Evolutionary conservation across 352 stramenopile species (phyloP).

Genomic region (Phytophthora tentaculata): DNA sequence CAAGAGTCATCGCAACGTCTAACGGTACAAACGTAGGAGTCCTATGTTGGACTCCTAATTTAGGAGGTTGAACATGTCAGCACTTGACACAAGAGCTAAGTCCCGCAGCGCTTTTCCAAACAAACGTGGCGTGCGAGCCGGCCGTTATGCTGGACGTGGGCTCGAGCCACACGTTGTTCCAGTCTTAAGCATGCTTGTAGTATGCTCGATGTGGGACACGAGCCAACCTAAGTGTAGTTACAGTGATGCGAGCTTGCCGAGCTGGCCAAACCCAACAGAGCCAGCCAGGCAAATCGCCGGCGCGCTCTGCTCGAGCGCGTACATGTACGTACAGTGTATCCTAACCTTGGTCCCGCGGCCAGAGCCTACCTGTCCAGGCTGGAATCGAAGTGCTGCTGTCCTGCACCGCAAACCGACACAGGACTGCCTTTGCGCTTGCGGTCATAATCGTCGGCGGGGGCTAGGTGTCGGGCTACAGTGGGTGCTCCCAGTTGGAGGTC

Average conservation of each 20-base stretch:
- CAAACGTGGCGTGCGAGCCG: neutral
- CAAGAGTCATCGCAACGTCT: slow-evolving; percentile 35
- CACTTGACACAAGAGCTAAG: slow-evolving; percentile 5
- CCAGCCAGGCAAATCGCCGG: neutral
- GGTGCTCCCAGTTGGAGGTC: slow-evolving; percentile 33
- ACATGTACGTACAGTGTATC: no score
- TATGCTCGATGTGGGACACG: neutral
- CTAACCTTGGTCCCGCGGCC: no score
- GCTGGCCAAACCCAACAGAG: neutral
- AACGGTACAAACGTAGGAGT: slow-evolving; percentile 10
- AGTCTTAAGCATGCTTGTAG: no score
- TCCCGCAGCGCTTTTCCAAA: neutral
- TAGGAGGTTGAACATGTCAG: slow-evolving; percentile 9
- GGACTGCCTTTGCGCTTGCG: neutral
- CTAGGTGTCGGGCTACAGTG: slow-evolving; percentile 20
- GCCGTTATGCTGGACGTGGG: slow-evolving; percentile 3
- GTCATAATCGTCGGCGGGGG: slow-evolving; percentile 27
- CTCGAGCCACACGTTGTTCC: neutral
- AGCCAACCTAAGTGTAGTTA: neutral
- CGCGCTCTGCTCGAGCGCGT: no score
- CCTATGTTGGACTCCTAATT: no score
- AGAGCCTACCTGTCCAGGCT: no score
- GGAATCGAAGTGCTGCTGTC: neutral
- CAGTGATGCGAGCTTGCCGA: neutral
- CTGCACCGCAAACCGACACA: neutral